Conservation (phyloP, 495 filamentous ascomycete genomes). For the Pyrenula aspistea region DNA sequence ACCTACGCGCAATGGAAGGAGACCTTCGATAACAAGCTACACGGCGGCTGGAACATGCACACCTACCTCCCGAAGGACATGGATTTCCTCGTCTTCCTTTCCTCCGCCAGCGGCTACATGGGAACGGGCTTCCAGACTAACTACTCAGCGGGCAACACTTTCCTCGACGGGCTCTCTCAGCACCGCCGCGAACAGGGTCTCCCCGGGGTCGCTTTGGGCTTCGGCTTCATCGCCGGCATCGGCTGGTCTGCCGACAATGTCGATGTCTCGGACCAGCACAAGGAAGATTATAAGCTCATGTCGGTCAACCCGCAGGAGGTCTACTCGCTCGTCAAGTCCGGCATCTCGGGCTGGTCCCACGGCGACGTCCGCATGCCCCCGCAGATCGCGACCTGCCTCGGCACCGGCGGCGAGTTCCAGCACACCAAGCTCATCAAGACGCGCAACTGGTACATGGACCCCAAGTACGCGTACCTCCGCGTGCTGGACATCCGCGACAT, state of each 20-base stretch:
- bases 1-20: conserved; percentile 24
- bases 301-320: neutral
- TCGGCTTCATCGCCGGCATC: conserved; percentile 42
- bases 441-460: neutral
- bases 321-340: neutral
- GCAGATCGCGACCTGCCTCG: neutral
- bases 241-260: conserved; percentile 38
- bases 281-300: neutral
- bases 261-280: neutral
- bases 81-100: conserved; percentile 44
- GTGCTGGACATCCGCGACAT: neutral
- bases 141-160: conserved; percentile 30
- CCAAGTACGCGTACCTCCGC: neutral
- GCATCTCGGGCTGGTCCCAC: neutral
- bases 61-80: conserved; percentile 24
- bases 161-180: conserved; percentile 26
- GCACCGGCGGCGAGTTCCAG: neutral
- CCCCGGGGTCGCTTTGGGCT: conserved; percentile 13
- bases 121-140: conserved; percentile 29
- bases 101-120: conserved; percentile 27
- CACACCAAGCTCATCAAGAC: neutral
- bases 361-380: neutral
- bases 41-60: conserved; percentile 46
- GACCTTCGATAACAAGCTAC: conserved; percentile 29
- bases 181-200: conserved; percentile 15